These are phyloP conservation scores for Scheffersomyces titani DNA, from an alignment of 1,139 yeast species.

Conservation along the genomic window DNA sequence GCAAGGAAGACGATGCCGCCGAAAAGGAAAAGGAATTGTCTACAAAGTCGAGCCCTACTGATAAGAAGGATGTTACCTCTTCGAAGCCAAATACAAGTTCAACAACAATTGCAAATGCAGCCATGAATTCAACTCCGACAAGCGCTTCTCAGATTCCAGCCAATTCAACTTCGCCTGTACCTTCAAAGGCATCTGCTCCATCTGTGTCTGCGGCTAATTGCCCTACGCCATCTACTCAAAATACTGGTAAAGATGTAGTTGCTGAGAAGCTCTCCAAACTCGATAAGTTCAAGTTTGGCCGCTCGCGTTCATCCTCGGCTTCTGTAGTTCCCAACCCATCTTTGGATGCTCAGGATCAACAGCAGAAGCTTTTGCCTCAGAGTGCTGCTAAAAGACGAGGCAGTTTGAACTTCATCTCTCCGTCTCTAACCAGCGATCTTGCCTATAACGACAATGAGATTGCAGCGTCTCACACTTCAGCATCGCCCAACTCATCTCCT, in stretches of 20 bases:
- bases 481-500: slow-evolving; percentile 14
- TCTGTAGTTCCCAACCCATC: slow-evolving; percentile 13
- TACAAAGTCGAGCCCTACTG: slow-evolving; percentile 10
- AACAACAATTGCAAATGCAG: background rate
- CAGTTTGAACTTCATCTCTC: slow-evolving; percentile 14
- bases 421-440: slow-evolving; percentile 7
- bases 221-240: background rate
- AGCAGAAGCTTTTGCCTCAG: background rate
- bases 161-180: background rate
- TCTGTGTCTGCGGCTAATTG: slow-evolving; percentile 17
- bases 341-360: background rate
- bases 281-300: slow-evolving; percentile 28
- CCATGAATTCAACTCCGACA: background rate
- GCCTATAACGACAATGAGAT: slow-evolving; percentile 1
- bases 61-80: background rate
- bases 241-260: background rate
- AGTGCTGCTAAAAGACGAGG: slow-evolving; percentile 13
- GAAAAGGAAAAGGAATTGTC: slow-evolving; percentile 10
- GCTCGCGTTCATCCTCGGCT: slow-evolving; percentile 33
- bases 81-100: background rate
- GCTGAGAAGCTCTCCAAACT: slow-evolving; percentile 18
- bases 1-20: background rate
- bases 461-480: background rate
- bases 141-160: background rate
- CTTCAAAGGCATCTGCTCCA: background rate